A percentile compares a stretch with the other conserved stretches of the same genome.
phyloP scores from a whole-genome alignment of 768 basidiomycete genomes.

The Pleurotus ostreatus region DNA sequence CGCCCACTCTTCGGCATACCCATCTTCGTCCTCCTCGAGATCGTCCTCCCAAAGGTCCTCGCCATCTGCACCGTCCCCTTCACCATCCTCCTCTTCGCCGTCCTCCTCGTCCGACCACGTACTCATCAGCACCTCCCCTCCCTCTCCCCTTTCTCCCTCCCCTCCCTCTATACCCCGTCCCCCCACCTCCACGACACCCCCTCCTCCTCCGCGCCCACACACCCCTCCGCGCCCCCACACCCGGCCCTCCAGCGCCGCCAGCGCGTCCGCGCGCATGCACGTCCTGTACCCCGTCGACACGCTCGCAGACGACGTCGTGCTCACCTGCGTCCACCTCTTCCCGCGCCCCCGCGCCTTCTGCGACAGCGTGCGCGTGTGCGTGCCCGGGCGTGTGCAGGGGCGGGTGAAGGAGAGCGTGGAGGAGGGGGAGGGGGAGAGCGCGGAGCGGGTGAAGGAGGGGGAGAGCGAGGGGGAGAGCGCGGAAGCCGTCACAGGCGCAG shows the following conservation, averaged over 20 bases:
- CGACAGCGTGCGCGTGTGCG: too few relatives aligned
- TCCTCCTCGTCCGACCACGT: conserved; percentile 4
- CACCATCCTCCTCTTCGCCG: neutral
- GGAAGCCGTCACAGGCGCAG: too few relatives aligned
- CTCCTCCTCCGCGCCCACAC: conserved; percentile 4
- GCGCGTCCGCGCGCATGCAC: conserved; percentile 53
- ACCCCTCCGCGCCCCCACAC: conserved; percentile 31
- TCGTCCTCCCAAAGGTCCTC: neutral
- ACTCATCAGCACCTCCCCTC: neutral
- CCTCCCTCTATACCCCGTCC: too few relatives aligned
- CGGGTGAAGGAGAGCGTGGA: too few relatives aligned
- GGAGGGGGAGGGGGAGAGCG: too few relatives aligned
- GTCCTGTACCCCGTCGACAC: conserved; percentile 43
- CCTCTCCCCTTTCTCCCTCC: neutral
- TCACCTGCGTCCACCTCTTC: too few relatives aligned
- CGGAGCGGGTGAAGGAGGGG: too few relatives aligned
- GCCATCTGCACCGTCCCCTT: neutral
- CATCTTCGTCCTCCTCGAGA: neutral
- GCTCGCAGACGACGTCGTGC: conserved; percentile 23
- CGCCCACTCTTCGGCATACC: too few relatives aligned
- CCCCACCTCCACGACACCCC: too few relatives aligned
- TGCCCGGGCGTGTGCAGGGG: too few relatives aligned
- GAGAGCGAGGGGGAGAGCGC: conserved; percentile 9
- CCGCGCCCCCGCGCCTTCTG: too few relatives aligned
- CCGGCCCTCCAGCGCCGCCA: conserved; percentile 66